These are phyloP conservation scores for Calonectria honghensis DNA, from an alignment of 2,329 filamentous ascomycete species.

Conservation along the genomic window DNA sequence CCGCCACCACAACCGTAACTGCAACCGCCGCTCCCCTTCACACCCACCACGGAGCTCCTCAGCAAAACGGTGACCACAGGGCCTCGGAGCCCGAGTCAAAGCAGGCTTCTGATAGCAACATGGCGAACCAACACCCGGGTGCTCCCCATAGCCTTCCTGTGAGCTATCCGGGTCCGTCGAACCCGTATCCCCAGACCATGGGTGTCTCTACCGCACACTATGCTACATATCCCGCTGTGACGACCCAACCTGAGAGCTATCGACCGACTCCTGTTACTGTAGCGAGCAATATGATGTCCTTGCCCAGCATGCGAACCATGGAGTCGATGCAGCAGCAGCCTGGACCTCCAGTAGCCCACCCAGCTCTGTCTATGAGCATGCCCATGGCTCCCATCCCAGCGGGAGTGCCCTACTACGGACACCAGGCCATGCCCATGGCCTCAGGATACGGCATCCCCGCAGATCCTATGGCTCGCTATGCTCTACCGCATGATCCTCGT, in stretches of 20 bases:
- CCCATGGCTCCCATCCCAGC: slow-evolving; percentile 54
- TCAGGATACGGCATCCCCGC: slow-evolving; percentile 65
- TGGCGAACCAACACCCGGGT: slow-evolving; percentile 59
- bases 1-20: slow-evolving; percentile 36
- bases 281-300: slow-evolving; percentile 57
- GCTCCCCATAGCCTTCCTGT: slow-evolving; percentile 55
- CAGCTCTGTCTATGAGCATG: slow-evolving; percentile 62
- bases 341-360: slow-evolving; percentile 56
- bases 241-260: slow-evolving; percentile 57
- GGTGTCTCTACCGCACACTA: slow-evolving; percentile 55
- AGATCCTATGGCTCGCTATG: slow-evolving; percentile 67
- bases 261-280: slow-evolving; percentile 55
- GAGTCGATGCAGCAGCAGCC: slow-evolving; percentile 58
- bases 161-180: slow-evolving; percentile 55
- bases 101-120: slow-evolving; percentile 53
- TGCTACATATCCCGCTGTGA: slow-evolving; percentile 56
- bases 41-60: slow-evolving; percentile 45
- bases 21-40: slow-evolving; percentile 43
- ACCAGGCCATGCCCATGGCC: slow-evolving; percentile 59
- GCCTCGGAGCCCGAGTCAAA: slow-evolving; percentile 53
- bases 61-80: slow-evolving; percentile 59
- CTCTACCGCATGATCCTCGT: slow-evolving; percentile 69
- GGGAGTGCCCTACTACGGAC: slow-evolving; percentile 66
- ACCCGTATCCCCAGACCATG: slow-evolving; percentile 50
- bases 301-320: slow-evolving; percentile 65